phyloP scores from a whole-genome alignment of 75 land plant species.

The Picea glauca region DNA sequence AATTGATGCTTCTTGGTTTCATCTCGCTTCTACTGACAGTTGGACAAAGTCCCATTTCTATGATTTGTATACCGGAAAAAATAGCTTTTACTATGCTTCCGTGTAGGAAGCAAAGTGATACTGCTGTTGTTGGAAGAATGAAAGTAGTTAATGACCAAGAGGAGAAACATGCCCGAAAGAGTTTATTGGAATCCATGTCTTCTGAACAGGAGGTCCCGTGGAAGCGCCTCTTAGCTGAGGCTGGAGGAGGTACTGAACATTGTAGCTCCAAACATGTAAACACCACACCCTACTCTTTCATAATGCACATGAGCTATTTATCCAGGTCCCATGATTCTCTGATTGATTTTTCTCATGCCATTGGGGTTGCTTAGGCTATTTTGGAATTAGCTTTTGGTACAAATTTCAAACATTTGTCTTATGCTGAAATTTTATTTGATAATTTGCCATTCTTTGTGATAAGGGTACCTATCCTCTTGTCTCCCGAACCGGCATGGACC shows the following conservation, averaged over 20 bases:
- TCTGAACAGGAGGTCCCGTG: background rate
- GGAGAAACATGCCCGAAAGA: background rate
- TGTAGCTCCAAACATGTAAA: conserved; percentile 1
- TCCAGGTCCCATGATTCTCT: background rate
- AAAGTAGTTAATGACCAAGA: background rate
- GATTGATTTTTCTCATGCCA: background rate
- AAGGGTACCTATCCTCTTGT: conserved; percentile 46
- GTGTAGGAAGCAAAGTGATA: conserved; percentile 13
- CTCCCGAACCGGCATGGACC: conserved; percentile 33
- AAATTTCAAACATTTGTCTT: background rate
- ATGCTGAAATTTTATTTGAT: background rate
- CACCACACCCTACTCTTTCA: background rate
- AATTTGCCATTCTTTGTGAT: background rate
- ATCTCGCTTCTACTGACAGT: conserved; percentile 53
- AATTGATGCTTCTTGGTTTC: conserved; percentile 67
- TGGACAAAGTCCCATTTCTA: conserved; percentile 28
- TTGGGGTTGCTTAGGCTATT: background rate
- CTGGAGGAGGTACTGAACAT: background rate
- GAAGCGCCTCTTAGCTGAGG: background rate
- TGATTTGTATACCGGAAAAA: conserved; percentile 32
- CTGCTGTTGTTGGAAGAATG: no score
- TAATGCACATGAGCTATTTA: background rate
- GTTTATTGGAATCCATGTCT: background rate
- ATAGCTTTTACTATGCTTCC: conserved; percentile 35
- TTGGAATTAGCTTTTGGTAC: background rate